These are phyloP conservation scores for Zygosaccharomyces sapae DNA, from an alignment of 1,139 yeast species.

Conservation along the genomic window DNA sequence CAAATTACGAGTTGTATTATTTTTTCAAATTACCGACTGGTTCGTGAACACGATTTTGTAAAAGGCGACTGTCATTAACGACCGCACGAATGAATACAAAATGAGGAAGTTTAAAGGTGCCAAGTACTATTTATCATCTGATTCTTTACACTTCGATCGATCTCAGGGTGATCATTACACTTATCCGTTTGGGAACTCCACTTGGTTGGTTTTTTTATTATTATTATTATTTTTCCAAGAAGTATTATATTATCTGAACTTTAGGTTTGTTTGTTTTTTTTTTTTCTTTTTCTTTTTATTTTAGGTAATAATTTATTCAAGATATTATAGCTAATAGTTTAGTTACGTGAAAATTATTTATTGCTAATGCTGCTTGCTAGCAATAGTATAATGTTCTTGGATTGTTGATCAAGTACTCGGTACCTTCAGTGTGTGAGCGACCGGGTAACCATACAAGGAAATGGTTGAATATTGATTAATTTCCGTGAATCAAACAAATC, in stretches of 20 bases:
- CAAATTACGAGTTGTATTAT: neutral
- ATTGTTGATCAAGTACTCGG: too few species aligned
- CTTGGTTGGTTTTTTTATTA: too few species aligned
- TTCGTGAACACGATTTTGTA: constrained; percentile 1
- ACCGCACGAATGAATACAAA: neutral
- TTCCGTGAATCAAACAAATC: too few species aligned
- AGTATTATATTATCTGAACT: neutral
- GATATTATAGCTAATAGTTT: neutral
- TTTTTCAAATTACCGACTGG: constrained; percentile 3
- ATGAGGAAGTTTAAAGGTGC: neutral
- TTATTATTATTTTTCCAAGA: too few species aligned
- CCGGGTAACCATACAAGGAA: too few species aligned
- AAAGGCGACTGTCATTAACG: neutral
- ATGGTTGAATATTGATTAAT: too few species aligned
- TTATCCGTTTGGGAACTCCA: too few species aligned
- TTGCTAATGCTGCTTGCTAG: neutral
- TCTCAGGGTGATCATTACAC: too few species aligned
- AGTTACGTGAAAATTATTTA: neutral
- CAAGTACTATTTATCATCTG: neutral
- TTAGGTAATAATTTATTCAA: neutral
- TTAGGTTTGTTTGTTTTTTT: neutral
- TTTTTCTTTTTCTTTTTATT: neutral
- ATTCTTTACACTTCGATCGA: neutral
- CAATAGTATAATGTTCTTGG: neutral
- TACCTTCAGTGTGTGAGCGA: too few species aligned